phyloP scores from a whole-genome alignment of 1,284 basidiomycete genomes.

The Sporisorium iseilematis-ciliati region DNA sequence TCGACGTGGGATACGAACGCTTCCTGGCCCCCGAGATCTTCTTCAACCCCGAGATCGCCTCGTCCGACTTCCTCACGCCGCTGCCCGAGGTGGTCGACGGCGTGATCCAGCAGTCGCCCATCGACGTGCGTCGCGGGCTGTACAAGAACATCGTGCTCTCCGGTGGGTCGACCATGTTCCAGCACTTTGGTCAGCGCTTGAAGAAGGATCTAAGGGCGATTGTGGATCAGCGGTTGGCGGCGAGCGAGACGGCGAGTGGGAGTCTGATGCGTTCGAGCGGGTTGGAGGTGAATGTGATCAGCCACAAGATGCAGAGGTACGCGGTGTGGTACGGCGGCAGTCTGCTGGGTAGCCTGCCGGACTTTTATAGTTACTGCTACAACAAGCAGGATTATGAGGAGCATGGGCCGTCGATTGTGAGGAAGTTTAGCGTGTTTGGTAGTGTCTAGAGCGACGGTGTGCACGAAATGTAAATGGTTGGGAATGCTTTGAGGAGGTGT shows the following conservation, averaged over 20 bases:
- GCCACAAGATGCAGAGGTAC: constrained; percentile 96
- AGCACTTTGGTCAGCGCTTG: constrained; percentile 94
- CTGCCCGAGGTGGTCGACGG: constrained; percentile 95
- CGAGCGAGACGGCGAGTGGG: constrained; percentile 81
- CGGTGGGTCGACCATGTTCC: constrained; percentile 97
- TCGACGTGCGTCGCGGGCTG: constrained; percentile 90
- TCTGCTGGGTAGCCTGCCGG: constrained; percentile 78
- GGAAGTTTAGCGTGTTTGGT: constrained; percentile 65
- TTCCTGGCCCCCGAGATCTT: constrained; percentile 99
- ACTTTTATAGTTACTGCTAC: constrained; percentile 97
- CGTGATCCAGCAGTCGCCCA: constrained; percentile 95
- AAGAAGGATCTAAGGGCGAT: constrained; percentile 94
- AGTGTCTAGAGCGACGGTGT: constrained; percentile 35
- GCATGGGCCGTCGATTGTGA: constrained; percentile 86
- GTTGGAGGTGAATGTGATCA: constrained; percentile 80
- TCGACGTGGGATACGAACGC: constrained; percentile 98
- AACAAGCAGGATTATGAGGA: constrained; percentile 98
- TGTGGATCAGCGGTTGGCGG: constrained; percentile 89
- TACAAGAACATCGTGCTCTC: constrained; percentile 98
- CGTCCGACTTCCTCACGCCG: constrained; percentile 97
- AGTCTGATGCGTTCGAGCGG: constrained; percentile 75
- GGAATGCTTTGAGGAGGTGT: no score
- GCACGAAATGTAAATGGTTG: background rate
- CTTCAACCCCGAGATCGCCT: constrained; percentile 99
- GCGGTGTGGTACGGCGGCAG: constrained; percentile 99